These are phyloP conservation scores for Panicum virgatum DNA, from an alignment of 202 grass and related monocot genomes.

Conservation along the genomic window DNA sequence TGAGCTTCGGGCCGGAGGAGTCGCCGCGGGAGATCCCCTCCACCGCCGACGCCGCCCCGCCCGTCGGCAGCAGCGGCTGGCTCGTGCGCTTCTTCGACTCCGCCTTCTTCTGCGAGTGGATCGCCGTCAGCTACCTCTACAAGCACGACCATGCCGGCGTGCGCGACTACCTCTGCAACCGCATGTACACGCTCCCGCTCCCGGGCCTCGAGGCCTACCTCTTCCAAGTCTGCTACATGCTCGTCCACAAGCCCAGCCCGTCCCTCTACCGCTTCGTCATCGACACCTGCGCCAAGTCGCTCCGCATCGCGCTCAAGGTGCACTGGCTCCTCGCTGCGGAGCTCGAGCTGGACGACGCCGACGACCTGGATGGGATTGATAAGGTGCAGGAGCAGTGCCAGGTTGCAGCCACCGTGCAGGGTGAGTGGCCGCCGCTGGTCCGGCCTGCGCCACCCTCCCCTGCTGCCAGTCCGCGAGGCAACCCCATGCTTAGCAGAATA, in stretches of 20 bases:
- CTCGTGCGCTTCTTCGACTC: conserved; percentile 98
- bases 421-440: conserved; percentile 73
- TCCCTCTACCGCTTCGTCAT: conserved; percentile 95
- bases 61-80: conserved; percentile 84
- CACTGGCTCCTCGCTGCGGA: conserved; percentile 92
- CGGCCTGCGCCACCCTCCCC: conserved; percentile 48
- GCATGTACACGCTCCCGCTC: conserved; percentile 97
- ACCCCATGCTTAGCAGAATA: conserved; percentile 87
- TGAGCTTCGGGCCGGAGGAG: conserved; percentile 78
- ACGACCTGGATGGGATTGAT: conserved; percentile 71
- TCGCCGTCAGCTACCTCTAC: conserved; percentile 99
- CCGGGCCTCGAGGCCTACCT: conserved; percentile 88
- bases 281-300: conserved; percentile 84
- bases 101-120: conserved; percentile 99
- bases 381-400: conserved; percentile 96
- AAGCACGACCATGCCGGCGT: conserved; percentile 95
- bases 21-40: conserved; percentile 88
- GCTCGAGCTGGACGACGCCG: conserved; percentile 85
- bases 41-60: conserved; percentile 50
- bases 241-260: conserved; percentile 94
- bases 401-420: conserved; percentile 72
- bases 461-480: conserved; percentile 66
- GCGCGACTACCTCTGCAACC: conserved; percentile 98
- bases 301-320: conserved; percentile 95
- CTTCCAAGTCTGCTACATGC: conserved; percentile 99